Percentiles rank a stretch among this genome's conserved stretches.
These are phyloP conservation scores for Ogataea glucozyma DNA, from an alignment of 805 yeast species.

Conservation along the genomic window DNA sequence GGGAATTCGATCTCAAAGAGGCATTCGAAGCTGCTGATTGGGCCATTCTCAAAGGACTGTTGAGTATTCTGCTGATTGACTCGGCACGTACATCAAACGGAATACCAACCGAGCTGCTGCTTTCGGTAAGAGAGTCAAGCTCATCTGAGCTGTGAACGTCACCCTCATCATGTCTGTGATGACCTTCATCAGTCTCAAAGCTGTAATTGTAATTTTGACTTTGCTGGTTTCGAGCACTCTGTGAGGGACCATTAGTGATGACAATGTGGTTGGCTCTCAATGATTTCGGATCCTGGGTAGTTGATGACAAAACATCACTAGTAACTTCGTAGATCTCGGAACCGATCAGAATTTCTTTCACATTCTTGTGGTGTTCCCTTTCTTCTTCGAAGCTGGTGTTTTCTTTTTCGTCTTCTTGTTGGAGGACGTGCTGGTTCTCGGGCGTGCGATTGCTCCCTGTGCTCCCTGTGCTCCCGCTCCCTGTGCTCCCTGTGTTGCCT, in stretches of 20 bases:
- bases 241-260: constrained; percentile 5
- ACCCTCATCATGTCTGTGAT: constrained; percentile 1
- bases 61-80: constrained; percentile 19
- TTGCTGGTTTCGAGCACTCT: neutral
- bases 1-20: constrained; percentile 20
- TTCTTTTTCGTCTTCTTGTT: constrained; percentile 11
- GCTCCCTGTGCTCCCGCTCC: neutral
- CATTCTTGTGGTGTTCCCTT: constrained; percentile 15
- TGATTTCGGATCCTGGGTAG: constrained; percentile 23
- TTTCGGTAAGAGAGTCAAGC: constrained; percentile 20
- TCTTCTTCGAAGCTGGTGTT: constrained; percentile 12
- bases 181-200: neutral
- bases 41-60: constrained; percentile 23
- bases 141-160: constrained; percentile 14
- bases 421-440: constrained; percentile 14
- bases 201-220: no score
- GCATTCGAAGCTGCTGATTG: constrained; percentile 24
- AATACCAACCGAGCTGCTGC: constrained; percentile 8
- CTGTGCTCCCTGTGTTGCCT: no score
- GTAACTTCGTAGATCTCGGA: constrained; percentile 24
- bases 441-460: constrained; percentile 28
- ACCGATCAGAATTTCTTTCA: constrained; percentile 19
- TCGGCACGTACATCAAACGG: constrained; percentile 22
- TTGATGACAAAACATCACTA: constrained; percentile 24
- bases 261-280: constrained; percentile 12